phyloP scores from a whole-genome alignment of 306 rosid genomes.

The Dalbergia oliveri region DNA sequence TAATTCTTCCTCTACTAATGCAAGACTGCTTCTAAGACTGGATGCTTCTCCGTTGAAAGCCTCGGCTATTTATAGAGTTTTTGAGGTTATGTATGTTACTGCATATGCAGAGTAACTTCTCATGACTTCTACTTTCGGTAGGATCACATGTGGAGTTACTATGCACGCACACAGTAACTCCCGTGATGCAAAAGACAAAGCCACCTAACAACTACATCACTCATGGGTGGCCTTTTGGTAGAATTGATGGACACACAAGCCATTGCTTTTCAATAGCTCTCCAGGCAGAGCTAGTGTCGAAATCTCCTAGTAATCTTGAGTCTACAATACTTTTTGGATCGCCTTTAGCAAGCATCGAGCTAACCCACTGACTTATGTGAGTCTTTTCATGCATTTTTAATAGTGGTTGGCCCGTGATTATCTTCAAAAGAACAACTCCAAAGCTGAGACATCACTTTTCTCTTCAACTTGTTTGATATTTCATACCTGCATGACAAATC shows the following conservation, averaged over 20 bases:
- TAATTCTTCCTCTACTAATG: too few species aligned
- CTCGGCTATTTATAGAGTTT: too few species aligned
- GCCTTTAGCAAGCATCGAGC: constrained; percentile 45
- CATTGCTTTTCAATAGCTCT: constrained; percentile 62
- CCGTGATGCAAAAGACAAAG: too few species aligned
- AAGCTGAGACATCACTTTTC: constrained; percentile 72
- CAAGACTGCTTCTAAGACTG: too few species aligned
- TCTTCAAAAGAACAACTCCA: constrained; percentile 64
- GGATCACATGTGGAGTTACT: too few species aligned
- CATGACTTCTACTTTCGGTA: too few species aligned
- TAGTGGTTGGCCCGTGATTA: constrained; percentile 57
- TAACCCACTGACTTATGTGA: constrained; percentile 61
- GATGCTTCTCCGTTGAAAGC: too few species aligned
- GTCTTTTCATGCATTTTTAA: constrained; percentile 9
- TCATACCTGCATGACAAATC: constrained; percentile 48
- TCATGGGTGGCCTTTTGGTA: constrained; percentile 60
- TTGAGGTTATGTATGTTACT: too few species aligned
- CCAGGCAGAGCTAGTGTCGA: constrained; percentile 48
- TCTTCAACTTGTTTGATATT: constrained; percentile 54
- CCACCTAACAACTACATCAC: constrained; percentile 55
- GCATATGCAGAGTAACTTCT: too few species aligned
- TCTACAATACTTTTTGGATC: constrained; percentile 54
- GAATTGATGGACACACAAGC: constrained; percentile 50
- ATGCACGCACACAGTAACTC: too few species aligned
- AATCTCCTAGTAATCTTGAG: constrained; percentile 50